phyloP scores from a whole-genome alignment of 2,329 filamentous ascomycete genomes.

The Chalaropsis thielavioides region DNA sequence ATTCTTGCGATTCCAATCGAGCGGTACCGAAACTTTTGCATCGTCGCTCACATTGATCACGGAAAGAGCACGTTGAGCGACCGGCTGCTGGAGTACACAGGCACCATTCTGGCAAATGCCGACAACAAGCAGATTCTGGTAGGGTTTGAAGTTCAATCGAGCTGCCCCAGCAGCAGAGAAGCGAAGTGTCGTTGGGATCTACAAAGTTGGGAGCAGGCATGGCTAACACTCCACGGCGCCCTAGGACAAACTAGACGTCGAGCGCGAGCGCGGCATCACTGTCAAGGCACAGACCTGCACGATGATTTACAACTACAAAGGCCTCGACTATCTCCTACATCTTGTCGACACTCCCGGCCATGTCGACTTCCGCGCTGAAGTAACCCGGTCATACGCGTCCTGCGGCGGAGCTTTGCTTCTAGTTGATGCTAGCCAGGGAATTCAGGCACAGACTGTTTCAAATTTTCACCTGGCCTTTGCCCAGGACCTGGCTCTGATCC shows the following conservation, averaged over 20 bases:
- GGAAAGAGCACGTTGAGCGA: conserved; percentile 94
- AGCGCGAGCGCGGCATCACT: conserved; percentile 89
- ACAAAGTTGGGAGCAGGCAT: background rate
- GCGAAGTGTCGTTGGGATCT: too few species aligned
- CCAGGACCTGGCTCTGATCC: conserved; percentile 72
- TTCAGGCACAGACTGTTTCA: conserved; percentile 94
- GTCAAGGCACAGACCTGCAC: conserved; percentile 98
- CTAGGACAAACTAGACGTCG: conserved; percentile 84
- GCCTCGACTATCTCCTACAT: conserved; percentile 81
- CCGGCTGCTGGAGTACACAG: conserved; percentile 80
- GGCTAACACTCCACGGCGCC: background rate
- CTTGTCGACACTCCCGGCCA: conserved; percentile 94
- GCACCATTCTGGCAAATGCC: conserved; percentile 69
- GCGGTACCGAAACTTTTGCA: conserved; percentile 88
- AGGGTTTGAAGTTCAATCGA: conserved; percentile 11
- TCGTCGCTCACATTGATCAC: conserved; percentile 97
- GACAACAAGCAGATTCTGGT: conserved; percentile 81
- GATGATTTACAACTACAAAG: conserved; percentile 78
- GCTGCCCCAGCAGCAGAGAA: too few species aligned
- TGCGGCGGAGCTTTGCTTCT: conserved; percentile 86
- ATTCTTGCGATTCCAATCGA: conserved; percentile 65
- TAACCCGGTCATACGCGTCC: conserved; percentile 87
- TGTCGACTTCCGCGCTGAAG: conserved; percentile 94
- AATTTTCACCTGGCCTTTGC: conserved; percentile 98
- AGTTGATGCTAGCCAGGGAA: conserved; percentile 89